These are phyloP conservation scores for Pharnaceum exiguum DNA, from an alignment of 148 eudicot genomes.

Conservation along the genomic window DNA sequence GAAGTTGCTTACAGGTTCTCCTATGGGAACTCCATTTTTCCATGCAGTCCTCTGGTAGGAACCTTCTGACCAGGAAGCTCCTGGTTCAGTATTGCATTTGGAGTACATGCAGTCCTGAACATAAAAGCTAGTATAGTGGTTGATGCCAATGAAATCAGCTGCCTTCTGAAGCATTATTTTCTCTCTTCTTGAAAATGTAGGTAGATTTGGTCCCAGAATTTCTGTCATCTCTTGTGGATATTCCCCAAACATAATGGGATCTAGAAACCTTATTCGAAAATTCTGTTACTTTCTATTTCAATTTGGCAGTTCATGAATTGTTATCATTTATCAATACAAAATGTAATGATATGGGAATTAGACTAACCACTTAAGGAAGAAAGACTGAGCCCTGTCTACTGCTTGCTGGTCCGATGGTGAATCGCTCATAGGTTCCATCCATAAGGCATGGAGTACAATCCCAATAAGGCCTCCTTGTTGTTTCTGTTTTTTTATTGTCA, in stretches of 20 bases:
- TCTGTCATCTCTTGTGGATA: constrained; percentile 56
- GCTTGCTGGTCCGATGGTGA: constrained; percentile 53
- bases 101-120: constrained; percentile 65
- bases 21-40: constrained; percentile 48
- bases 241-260: constrained; percentile 58
- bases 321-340: no score
- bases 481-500: constrained; percentile 27
- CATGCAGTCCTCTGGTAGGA: constrained; percentile 30
- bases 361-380: constrained; percentile 52
- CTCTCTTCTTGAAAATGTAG: constrained; percentile 36
- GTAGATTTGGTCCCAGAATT: constrained; percentile 45
- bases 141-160: constrained; percentile 66
- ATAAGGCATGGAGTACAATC: constrained; percentile 48
- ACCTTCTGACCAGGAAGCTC: constrained; percentile 58
- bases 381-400: constrained; percentile 62
- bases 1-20: constrained; percentile 52
- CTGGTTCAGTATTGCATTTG: constrained; percentile 38
- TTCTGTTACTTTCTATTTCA: not conserved
- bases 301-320: not conserved
- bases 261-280: constrained; percentile 52
- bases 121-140: constrained; percentile 67
- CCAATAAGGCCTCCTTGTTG: constrained; percentile 61
- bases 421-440: constrained; percentile 65
- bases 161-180: constrained; percentile 28
- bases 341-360: no score